These are phyloP conservation scores for Cucurbita maxima DNA, from an alignment of 306 rosid genomes.

Conservation along the genomic window DNA sequence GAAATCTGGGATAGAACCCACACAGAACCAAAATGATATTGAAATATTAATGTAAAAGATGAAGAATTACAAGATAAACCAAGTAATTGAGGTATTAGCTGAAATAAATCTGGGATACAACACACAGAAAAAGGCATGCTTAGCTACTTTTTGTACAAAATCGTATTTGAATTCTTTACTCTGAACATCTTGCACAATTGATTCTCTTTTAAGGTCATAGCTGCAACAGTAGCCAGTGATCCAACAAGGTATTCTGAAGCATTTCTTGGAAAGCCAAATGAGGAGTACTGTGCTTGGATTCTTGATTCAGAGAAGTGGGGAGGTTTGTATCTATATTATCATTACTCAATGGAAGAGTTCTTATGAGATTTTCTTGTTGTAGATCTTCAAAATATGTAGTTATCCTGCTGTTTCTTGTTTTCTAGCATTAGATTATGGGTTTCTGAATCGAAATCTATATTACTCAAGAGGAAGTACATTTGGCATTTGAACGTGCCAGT, in stretches of 20 bases:
- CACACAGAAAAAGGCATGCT: too few relatives aligned
- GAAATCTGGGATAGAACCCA: neutral
- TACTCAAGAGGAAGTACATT: neutral
- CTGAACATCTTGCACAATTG: neutral
- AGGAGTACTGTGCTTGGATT: conserved; percentile 84
- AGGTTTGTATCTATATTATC: conserved; percentile 26
- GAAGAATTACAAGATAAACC: too few relatives aligned
- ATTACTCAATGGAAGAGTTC: neutral
- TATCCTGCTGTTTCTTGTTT: neutral
- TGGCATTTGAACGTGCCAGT: neutral
- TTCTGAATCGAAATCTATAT: neutral
- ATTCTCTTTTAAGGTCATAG: conserved; percentile 53
- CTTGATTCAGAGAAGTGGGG: conserved; percentile 93
- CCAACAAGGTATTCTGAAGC: conserved; percentile 68
- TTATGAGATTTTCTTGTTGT: neutral
- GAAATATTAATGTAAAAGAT: too few relatives aligned
- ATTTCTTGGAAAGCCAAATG: conserved; percentile 81
- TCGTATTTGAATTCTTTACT: neutral
- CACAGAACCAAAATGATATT: neutral
- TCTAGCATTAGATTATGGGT: neutral
- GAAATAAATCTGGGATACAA: too few relatives aligned
- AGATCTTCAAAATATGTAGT: neutral
- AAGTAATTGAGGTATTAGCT: too few relatives aligned
- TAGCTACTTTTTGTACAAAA: neutral
- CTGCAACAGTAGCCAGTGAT: conserved; percentile 85